phyloP scores from a whole-genome alignment of 495 filamentous ascomycete genomes.

The Aspergillus nanangensis region DNA sequence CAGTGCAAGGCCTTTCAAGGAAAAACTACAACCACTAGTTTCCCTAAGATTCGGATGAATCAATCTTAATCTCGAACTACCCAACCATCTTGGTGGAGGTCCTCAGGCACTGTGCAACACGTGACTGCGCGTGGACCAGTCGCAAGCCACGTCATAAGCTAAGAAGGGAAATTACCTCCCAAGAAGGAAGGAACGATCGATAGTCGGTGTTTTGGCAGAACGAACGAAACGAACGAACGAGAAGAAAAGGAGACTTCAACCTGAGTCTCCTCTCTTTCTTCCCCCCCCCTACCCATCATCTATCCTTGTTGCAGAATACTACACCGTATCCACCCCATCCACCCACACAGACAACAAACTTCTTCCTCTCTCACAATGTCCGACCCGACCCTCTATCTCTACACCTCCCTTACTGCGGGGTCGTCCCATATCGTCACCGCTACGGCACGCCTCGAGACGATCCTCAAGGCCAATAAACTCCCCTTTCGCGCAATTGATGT shows the following conservation, averaged over 20 bases:
- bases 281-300: too few relatives aligned
- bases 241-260: too few relatives aligned
- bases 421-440: slow-evolving; percentile 98
- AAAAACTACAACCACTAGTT: too few relatives aligned
- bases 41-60: too few relatives aligned
- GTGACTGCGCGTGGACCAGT: background rate
- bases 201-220: too few relatives aligned
- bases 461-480: slow-evolving; percentile 91
- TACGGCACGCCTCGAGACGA: slow-evolving; percentile 90
- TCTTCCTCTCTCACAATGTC: slow-evolving; percentile 34
- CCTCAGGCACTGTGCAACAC: background rate
- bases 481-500: slow-evolving; percentile 90
- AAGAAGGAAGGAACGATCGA: background rate
- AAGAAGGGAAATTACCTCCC: slow-evolving; percentile 1
- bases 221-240: too few relatives aligned
- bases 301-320: too few relatives aligned
- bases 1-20: too few relatives aligned
- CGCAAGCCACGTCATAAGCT: background rate
- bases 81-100: background rate
- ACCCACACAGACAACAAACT: too few relatives aligned
- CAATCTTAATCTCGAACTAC: too few relatives aligned
- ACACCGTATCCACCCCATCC: too few relatives aligned
- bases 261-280: too few relatives aligned
- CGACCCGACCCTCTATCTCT: slow-evolving; percentile 84
- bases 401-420: slow-evolving; percentile 91